A percentile compares a stretch with the other conserved stretches of the same genome.
Conservation (phyloP, 345 rosid genomes). For the Populus pruinosa region DNA sequence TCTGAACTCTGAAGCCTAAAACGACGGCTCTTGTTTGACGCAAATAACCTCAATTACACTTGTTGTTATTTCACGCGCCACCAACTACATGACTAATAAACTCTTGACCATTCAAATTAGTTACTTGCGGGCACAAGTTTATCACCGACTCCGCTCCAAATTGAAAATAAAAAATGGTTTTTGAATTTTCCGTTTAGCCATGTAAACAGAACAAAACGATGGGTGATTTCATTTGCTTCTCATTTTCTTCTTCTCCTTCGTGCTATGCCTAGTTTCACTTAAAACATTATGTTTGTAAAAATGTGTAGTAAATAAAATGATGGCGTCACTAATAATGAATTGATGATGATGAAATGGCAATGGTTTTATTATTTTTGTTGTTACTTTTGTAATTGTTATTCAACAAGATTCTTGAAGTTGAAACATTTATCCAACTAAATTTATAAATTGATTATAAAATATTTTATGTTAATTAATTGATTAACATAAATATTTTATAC, state of each 20-base stretch:
- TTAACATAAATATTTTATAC: too few species aligned
- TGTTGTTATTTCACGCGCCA: constrained; percentile 1
- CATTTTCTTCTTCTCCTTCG: background rate
- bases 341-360: too few species aligned
- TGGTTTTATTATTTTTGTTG: too few species aligned
- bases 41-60: background rate
- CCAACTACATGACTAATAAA: background rate
- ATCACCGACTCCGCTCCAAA: background rate
- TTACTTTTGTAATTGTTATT: too few species aligned
- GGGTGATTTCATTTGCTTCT: background rate
- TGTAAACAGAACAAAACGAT: background rate
- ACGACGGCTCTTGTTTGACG: background rate
- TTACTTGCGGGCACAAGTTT: background rate
- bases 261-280: too few species aligned
- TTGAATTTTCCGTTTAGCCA: background rate
- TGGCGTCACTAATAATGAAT: too few species aligned
- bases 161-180: background rate
- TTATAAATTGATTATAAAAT: too few species aligned
- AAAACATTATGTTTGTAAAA: too few species aligned
- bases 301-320: too few species aligned
- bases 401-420: too few species aligned
- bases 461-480: too few species aligned
- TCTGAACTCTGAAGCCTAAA: background rate
- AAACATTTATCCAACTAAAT: too few species aligned
- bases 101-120: background rate